Evolutionary conservation across 192 early-diverging fungal species (phyloP).

Genomic region (Powellomyces hirtus): DNA sequence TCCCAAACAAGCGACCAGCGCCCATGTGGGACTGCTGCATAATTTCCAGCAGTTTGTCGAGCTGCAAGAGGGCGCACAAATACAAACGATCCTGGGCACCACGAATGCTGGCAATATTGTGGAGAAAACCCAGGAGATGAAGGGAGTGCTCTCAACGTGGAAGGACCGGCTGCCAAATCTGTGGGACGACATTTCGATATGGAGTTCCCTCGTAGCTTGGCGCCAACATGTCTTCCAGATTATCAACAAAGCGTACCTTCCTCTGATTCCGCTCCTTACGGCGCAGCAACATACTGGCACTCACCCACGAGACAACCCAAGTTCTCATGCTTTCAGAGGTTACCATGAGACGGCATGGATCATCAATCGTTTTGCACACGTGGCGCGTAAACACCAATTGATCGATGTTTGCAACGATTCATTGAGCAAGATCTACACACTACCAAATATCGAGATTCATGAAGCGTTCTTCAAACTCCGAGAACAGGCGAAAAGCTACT

Average conservation of each 20-base stretch:
- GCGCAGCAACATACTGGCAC: slow-evolving; percentile 25
- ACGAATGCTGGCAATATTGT: slow-evolving; percentile 87
- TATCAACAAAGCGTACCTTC: slow-evolving; percentile 94
- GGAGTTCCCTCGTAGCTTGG: slow-evolving; percentile 98
- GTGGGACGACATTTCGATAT: slow-evolving; percentile 97
- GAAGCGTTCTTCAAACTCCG: slow-evolving; percentile 94
- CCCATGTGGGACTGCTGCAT: slow-evolving; percentile 86
- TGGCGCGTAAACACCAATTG: slow-evolving; percentile 92
- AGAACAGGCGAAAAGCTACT: slow-evolving; percentile 98
- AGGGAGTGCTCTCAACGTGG: slow-evolving; percentile 90
- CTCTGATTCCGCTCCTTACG: slow-evolving; percentile 60
- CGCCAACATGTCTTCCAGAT: slow-evolving; percentile 95
- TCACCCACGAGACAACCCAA: slow-evolving; percentile 45
- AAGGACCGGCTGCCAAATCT: slow-evolving; percentile 92
- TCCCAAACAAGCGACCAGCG: slow-evolving; percentile 77
- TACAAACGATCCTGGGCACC: slow-evolving; percentile 74
- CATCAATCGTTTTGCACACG: slow-evolving; percentile 97
- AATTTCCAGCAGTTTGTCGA: slow-evolving; percentile 97
- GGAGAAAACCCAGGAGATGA: slow-evolving; percentile 80
- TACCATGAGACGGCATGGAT: slow-evolving; percentile 99
- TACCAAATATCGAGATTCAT: slow-evolving; percentile 99
- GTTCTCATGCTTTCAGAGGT: slow-evolving; percentile 93
- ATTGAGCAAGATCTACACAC: slow-evolving; percentile 94
- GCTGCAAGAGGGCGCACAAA: slow-evolving; percentile 86
- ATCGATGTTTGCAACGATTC: slow-evolving; percentile 85